Evolutionary conservation across 1,284 basidiomycete genomes (phyloP), one percentile per base, ranked within the genome.

Genomic region (Cryptococcus sp.): DNA sequence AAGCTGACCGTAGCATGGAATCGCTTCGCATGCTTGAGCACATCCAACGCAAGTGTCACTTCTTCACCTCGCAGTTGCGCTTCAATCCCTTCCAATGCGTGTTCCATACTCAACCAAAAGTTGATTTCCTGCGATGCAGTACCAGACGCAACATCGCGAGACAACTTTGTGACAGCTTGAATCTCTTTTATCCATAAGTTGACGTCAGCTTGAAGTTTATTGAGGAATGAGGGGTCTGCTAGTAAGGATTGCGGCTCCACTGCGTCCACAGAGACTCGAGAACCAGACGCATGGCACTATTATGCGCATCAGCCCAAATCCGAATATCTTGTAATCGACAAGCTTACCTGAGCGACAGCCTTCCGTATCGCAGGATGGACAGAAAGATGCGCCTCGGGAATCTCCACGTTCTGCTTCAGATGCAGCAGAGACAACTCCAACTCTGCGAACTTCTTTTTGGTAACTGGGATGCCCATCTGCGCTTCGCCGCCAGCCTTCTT

Each of bases 181-280:
- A 99, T 95, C 56, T 93, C 90, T 79, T 97, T 97, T 80, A 99
- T 96, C 96, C 95, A 99, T 19, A 86, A 84, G 76, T 98, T 98
- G 68, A 99, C 95, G 66, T 98, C 91, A 15, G 85, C 84, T 70
- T 98, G 95, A 2, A 99, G 84, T 39, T 89, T 87, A 76, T 98
- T 99, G 55, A 99, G 86, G 80, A 99, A 99, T 1, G 87, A 81
- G 50, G 88, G 89, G 79, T 99, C 95, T 66, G 86, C 86, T 25
- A 98, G 83, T 43, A 80, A 72, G 1, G 64, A 52, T 8, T 70
- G 60, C 0, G 79, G 78, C 49, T 77, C 70, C 22, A 80, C 72
- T 8, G 72, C 72, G 48, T 78, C 76, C 47, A 78, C 67, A 8
- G 74, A 70, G n/a, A 78, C 73, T 34, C 75, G 58, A 45, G 56